A percentile compares a stretch with the other conserved stretches of the same genome.
phyloP scores from a whole-genome alignment of 2,329 filamentous ascomycete genomes.

The Calycina herbarum region DNA sequence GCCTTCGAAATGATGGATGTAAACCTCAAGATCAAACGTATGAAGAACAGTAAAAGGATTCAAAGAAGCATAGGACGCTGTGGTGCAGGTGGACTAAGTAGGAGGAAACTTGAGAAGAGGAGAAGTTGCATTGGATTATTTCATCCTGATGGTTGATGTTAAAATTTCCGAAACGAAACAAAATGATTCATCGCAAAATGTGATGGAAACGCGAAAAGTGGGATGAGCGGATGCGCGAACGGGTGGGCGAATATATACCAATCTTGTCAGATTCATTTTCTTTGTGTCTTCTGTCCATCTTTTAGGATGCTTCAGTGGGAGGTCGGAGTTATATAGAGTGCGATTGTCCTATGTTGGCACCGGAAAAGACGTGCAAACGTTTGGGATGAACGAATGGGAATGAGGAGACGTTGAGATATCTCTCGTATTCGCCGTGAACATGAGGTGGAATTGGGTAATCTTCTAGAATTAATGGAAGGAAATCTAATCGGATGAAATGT shows the following conservation, averaged over 20 bases:
- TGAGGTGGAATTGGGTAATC: too few relatives aligned
- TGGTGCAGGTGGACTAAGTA: conserved; percentile 9
- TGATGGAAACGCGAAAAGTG: not conserved
- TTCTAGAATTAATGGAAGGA: too few relatives aligned
- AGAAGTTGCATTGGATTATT: not conserved
- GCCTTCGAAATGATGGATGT: conserved; percentile 7
- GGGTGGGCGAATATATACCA: not conserved
- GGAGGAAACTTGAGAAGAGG: not conserved
- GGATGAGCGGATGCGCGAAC: not conserved
- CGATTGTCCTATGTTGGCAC: not conserved
- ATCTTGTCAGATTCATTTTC: not conserved
- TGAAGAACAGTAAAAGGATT: conserved; percentile 6
- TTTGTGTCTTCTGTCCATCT: not conserved
- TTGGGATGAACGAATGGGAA: not conserved
- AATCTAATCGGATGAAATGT: too few relatives aligned
- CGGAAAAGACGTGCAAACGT: not conserved
- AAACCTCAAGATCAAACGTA: conserved; percentile 13
- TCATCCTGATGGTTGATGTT: not conserved
- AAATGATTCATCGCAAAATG: not conserved
- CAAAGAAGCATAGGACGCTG: conserved; percentile 7
- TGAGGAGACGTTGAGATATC: too few relatives aligned
- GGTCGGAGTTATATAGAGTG: not conserved
- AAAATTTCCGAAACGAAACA: not conserved
- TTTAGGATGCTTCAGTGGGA: not conserved
- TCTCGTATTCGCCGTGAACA: too few relatives aligned